Evolutionary conservation across 2,329 filamentous ascomycete species (phyloP).

Genomic region (Pseudopithomyces chartarum): DNA sequence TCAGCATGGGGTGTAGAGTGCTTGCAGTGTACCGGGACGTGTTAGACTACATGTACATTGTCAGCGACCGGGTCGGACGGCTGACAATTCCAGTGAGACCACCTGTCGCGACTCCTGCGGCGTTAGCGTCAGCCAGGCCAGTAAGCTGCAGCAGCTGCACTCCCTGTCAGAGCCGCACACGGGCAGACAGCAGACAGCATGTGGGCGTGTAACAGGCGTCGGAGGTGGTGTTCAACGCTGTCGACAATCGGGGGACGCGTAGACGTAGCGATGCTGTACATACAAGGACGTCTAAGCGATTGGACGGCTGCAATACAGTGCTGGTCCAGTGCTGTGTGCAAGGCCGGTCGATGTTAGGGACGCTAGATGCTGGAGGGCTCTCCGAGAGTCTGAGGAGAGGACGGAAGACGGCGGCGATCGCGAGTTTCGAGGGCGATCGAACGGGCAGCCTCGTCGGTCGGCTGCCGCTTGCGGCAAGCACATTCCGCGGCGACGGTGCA

Average conservation of each 20-base stretch:
- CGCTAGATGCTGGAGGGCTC: background rate
- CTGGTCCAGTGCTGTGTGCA: background rate
- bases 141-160: conserved; percentile 2
- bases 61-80: background rate
- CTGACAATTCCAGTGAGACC: conserved; percentile 2
- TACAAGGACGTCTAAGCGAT: background rate
- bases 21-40: no score
- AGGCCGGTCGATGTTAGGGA: background rate
- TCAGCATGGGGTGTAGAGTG: no score
- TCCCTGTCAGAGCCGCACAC: conserved; percentile 5
- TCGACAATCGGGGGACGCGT: background rate
- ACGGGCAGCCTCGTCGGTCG: background rate
- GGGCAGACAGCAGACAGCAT: background rate
- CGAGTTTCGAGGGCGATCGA: background rate
- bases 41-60: no score
- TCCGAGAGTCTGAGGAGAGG: background rate
- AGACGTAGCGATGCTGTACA: background rate
- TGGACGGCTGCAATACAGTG: background rate
- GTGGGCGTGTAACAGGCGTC: background rate
- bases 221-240: background rate
- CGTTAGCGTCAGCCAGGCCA: conserved; percentile 1
- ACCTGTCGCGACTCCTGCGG: background rate
- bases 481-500: background rate
- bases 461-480: background rate
- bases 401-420: background rate